Conservation (phyloP, 148 eudicot genomes). For the Cornus controversa region DNA sequence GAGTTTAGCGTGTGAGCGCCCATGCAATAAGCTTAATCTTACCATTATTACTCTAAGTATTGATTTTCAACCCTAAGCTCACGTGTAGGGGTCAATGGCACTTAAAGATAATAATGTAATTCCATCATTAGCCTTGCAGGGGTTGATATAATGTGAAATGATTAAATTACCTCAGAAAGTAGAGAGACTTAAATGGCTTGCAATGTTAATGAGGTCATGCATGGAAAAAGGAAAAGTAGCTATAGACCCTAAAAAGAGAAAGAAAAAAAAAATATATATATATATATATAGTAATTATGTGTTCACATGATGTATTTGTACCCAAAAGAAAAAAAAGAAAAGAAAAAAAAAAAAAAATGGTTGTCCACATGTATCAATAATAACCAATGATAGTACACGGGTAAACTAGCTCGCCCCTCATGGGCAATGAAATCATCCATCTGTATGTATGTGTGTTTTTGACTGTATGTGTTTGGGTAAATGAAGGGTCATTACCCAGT, state of each 20-base stretch:
- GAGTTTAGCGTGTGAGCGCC: too few relatives aligned
- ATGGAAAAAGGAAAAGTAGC: slow-evolving; percentile 13
- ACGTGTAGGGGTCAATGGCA: slow-evolving; percentile 53
- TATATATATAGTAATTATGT: slow-evolving; percentile 9
- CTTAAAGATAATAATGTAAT: slow-evolving; percentile 40
- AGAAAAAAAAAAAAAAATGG: slow-evolving; percentile 14
- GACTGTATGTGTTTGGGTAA: slow-evolving; percentile 16
- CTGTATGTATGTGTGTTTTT: not conserved
- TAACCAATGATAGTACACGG: slow-evolving; percentile 27
- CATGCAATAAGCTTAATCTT: too few relatives aligned
- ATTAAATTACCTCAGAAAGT: slow-evolving; percentile 44
- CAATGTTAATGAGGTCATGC: slow-evolving; percentile 18
- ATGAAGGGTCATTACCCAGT: slow-evolving; percentile 28
- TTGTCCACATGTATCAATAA: slow-evolving; percentile 29
- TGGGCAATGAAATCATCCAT: slow-evolving; percentile 38
- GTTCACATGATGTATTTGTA: slow-evolving; percentile 23
- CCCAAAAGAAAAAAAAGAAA: slow-evolving; percentile 5
- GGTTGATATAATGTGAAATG: slow-evolving; percentile 56
- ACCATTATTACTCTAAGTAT: slow-evolving; percentile 1
- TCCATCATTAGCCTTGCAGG: slow-evolving; percentile 61
- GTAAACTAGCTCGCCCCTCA: slow-evolving; percentile 18
- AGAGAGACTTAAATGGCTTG: slow-evolving; percentile 6
- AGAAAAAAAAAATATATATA: not conserved
- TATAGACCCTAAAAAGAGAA: not conserved
- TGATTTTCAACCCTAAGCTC: slow-evolving; percentile 32